Evolutionary conservation across 441 rosid genomes (phyloP), one percentile per base, ranked within the genome.

Genomic region (Syzygium malaccense): DNA sequence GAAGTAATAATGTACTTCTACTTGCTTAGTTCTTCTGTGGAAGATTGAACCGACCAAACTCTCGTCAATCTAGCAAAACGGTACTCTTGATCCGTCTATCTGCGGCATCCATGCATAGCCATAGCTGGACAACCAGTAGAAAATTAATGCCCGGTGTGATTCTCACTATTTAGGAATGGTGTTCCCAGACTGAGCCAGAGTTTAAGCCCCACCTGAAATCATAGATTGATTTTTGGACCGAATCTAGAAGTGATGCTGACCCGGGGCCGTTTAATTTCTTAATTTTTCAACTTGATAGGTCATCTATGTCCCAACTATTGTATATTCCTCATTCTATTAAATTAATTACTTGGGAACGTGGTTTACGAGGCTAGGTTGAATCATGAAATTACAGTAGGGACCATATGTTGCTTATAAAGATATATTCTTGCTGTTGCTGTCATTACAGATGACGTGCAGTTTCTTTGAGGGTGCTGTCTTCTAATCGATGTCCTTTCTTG

Each of bases 331-430:
- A 7, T 64, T 15, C 71, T 7, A 30, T 64, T 30, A 64, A 28
- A 17, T 17, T 64, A 64, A 30, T 64, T 64, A 15, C 37, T 30
- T 15, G 6, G 48, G 41, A 30, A 17, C 12, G 23, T 64, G 41
- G 32, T 15, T 64, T 3, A 8, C 2, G 1, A 30, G 41, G 0
- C 41, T 32, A 30, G 23, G 2, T 64, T 2, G 1, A 64, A 30
- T 30, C 23, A 17, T 30, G 37, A 64, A 64, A 30, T 64, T 30
- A 0, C 71, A 30, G 11, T n/a, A 33, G 0, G 23, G 75, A 8
- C 20, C 17, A 64, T 45, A 45, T 30, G 71, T n/a, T 7, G 30
- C 20, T 64, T n/a, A n/a, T 30, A 15, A 45, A 45, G 48, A 45
- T 7, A 45, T 45, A 45, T 45, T 45, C 48, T 45, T 45, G 48